Evolutionary conservation across 164 flowering plant genomes (phyloP), one percentile per base, ranked within the genome.

Genomic region (Nelumbo lutea): DNA sequence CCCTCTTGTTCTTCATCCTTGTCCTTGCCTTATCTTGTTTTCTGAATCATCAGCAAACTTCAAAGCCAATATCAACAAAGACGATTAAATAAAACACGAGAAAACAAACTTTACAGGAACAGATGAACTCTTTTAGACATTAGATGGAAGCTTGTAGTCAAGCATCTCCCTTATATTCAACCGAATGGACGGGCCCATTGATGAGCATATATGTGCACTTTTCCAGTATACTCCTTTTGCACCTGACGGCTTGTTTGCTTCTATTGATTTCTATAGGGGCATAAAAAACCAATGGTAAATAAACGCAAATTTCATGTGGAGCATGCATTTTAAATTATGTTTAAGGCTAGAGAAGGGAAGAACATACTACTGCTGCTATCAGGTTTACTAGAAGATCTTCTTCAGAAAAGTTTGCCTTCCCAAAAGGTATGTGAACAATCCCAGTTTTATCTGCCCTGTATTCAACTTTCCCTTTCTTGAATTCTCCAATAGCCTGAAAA

Each of bases 371-470:
- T 59, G 87, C 84, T 13, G 98, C 87, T 51, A 88, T 72, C 68
- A 95, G 83, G 82, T 92, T 92, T 60, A 78, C 70, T 5, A 90
- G 76, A 62, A 95, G 93, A 79, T 89, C 99, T 67, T 95, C 97
- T 68, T 90, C 98, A 6, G 94, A 68, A 69, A 95, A 95, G 70
- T 86, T 76, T 45, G 78, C 85, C 78, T 95, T 95, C 62, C 99
- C 99, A 70, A 95, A 90, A 67, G 97, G 98, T 52, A 95, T 59
- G 83, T 95, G 99, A 68, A 95, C 99, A 38, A 95, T 95, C 64
- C 99, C 98, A 11, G 96, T 90, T 80, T 95, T 95, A 80, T 95
- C 99, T 45, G 92, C 99, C 74, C 98, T 83, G 79, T 76, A 95
- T 76, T 92, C 98, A 56, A 90, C 95, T 77, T 95, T 95, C 3